A percentile compares a stretch with the other conserved stretches of the same genome.
phyloP scores from a whole-genome alignment of 176 grass and related monocot genomes.

The Puya raimondii region DNA sequence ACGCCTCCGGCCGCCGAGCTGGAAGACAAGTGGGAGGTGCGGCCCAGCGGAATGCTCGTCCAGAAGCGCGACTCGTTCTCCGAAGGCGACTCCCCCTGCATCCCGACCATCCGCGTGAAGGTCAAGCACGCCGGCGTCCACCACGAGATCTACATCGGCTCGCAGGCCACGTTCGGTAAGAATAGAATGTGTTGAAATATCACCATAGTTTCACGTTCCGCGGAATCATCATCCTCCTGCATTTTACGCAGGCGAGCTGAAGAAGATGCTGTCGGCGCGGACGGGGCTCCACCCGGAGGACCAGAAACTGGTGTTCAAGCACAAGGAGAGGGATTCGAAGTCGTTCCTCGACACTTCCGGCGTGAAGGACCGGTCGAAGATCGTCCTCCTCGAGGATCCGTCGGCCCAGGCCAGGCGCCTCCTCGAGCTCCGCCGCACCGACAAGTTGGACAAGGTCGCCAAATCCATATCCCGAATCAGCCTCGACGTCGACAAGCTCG shows the following conservation, averaged over 20 bases:
- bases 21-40: constrained; percentile 79
- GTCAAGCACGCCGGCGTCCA: constrained; percentile 66
- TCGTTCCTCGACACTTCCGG: constrained; percentile 70
- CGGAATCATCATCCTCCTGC: too few relatives aligned
- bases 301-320: constrained; percentile 83
- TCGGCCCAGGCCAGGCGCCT: constrained; percentile 67
- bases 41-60: constrained; percentile 83
- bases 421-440: constrained; percentile 53
- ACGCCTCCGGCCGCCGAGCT: constrained; percentile 1
- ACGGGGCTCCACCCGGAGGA: constrained; percentile 80
- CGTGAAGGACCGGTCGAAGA: constrained; percentile 84
- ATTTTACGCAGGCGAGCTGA: constrained; percentile 56
- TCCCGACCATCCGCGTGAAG: constrained; percentile 75
- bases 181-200: too few relatives aligned
- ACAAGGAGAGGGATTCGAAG: constrained; percentile 76
- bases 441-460: constrained; percentile 57
- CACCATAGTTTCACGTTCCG: too few relatives aligned
- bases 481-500: constrained; percentile 78
- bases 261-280: constrained; percentile 60
- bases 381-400: constrained; percentile 69
- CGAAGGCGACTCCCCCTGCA: constrained; percentile 38
- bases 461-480: constrained; percentile 56
- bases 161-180: constrained; percentile 84
- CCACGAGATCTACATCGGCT: constrained; percentile 96
- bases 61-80: constrained; percentile 59